These are phyloP conservation scores for Phylloporus scabripes DNA, from an alignment of 768 basidiomycete genomes.

Conservation along the genomic window DNA sequence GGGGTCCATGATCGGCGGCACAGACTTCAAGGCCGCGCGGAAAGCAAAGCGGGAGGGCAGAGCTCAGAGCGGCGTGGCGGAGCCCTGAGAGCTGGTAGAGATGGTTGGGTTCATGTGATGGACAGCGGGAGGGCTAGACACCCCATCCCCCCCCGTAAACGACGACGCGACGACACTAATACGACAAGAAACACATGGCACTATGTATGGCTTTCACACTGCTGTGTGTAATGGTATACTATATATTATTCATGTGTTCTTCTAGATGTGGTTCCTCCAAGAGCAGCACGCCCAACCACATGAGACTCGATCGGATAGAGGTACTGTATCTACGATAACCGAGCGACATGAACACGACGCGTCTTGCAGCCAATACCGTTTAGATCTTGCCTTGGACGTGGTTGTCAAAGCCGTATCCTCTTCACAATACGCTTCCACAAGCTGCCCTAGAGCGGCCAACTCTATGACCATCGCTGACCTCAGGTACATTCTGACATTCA, in stretches of 20 bases:
- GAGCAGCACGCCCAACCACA: no score
- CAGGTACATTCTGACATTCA: no score
- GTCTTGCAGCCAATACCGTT: no score
- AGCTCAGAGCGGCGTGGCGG: background rate
- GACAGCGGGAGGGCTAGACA: background rate
- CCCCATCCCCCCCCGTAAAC: background rate
- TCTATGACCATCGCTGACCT: no score
- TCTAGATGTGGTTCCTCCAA: no score
- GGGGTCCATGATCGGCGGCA: constrained; percentile 23
- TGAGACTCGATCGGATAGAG: no score
- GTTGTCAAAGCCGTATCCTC: no score
- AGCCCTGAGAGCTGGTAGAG: constrained; percentile 22
- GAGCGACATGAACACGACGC: no score
- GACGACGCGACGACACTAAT: background rate
- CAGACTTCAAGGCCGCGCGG: constrained; percentile 28
- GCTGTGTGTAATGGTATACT: background rate
- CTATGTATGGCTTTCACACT: background rate
- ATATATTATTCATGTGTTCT: background rate
- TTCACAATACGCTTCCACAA: no score
- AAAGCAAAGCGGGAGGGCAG: constrained; percentile 25
- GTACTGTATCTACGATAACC: no score
- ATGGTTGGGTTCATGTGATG: constrained; percentile 27
- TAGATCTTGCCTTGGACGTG: no score
- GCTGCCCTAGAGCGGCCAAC: no score
- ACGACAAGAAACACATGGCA: background rate